A percentile compares a stretch with the other conserved stretches of the same genome.
These are phyloP conservation scores for Komagataea norvegica DNA, from an alignment of 1,139 yeast species.

Conservation along the genomic window DNA sequence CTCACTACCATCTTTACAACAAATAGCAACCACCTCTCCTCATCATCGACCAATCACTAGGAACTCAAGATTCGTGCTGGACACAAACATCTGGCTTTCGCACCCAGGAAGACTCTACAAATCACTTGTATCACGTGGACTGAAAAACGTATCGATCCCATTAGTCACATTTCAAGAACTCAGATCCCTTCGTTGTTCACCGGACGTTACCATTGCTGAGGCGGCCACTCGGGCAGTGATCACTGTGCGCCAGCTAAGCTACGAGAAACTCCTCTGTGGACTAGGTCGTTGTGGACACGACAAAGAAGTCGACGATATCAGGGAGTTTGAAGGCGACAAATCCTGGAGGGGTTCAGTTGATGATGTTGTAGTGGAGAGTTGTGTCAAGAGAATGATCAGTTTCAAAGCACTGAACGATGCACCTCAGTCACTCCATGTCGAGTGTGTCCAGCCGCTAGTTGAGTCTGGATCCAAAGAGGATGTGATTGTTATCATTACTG, in stretches of 20 bases:
- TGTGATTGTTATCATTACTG: constrained; percentile 50
- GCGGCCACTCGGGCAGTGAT: constrained; percentile 79
- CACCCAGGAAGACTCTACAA: constrained; percentile 75
- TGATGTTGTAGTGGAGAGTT: constrained; percentile 33
- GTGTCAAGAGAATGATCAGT: constrained; percentile 9
- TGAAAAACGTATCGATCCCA: constrained; percentile 54
- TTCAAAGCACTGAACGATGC: constrained; percentile 8
- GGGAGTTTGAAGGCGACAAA: constrained; percentile 38
- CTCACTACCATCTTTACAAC: constrained; percentile 5
- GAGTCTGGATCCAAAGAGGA: constrained; percentile 3
- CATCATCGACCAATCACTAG: constrained; percentile 27
- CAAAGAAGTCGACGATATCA: constrained; percentile 52
- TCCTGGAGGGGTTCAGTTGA: constrained; percentile 39
- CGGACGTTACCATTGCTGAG: constrained; percentile 72
- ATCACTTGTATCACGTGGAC: constrained; percentile 55
- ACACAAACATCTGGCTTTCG: constrained; percentile 77
- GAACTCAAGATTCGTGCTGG: constrained; percentile 59
- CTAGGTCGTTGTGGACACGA: constrained; percentile 46
- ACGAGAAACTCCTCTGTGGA: constrained; percentile 46
- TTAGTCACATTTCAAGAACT: constrained; percentile 75
- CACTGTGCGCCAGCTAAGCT: constrained; percentile 61
- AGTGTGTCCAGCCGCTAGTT: background rate
- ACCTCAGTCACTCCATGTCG: background rate
- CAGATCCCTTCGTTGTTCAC: constrained; percentile 66
- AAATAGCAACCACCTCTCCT: constrained; percentile 7